Percentiles rank a stretch among this genome's conserved stretches.
These are phyloP conservation scores for Clausena lansium DNA, from an alignment of 345 rosid genomes.

Conservation along the genomic window DNA sequence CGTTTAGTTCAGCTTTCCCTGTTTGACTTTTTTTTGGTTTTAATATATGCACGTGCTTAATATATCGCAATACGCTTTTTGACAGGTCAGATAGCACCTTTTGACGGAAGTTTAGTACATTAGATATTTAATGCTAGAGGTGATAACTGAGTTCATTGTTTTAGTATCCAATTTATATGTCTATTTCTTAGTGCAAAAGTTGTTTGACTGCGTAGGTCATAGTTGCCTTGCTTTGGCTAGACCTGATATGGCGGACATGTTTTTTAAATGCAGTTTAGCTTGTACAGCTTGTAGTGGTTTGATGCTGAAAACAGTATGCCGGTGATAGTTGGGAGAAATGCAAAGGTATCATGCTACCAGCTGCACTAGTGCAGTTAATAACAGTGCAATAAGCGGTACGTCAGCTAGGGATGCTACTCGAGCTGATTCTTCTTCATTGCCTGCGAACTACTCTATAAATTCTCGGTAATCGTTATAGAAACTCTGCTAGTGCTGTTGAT, in stretches of 20 bases:
- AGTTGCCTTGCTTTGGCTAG: constrained; percentile 4
- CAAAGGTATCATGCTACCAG: constrained; percentile 89
- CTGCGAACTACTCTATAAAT: constrained; percentile 57
- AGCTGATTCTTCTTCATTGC: constrained; percentile 73
- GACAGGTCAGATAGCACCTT: neutral
- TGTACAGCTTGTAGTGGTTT: constrained; percentile 29
- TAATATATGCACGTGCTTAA: neutral
- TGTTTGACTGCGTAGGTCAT: neutral
- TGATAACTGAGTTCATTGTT: neutral
- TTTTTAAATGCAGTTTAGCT: constrained; percentile 35
- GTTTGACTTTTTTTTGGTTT: neutral
- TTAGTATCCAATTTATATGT: neutral
- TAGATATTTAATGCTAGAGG: constrained; percentile 10
- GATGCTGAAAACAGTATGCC: constrained; percentile 83
- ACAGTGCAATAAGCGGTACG: constrained; percentile 67
- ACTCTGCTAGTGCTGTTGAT: neutral
- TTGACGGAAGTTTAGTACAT: neutral
- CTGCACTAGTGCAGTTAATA: constrained; percentile 97
- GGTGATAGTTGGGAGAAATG: constrained; percentile 92
- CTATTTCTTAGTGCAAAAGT: neutral
- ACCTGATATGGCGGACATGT: neutral
- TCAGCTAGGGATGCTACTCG: constrained; percentile 76
- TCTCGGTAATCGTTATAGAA: constrained; percentile 51
- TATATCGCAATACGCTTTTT: neutral
- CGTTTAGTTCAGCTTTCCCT: neutral